Evolutionary conservation across 2,329 filamentous ascomycete species (phyloP).

Genomic region (Penicillium sp.): DNA sequence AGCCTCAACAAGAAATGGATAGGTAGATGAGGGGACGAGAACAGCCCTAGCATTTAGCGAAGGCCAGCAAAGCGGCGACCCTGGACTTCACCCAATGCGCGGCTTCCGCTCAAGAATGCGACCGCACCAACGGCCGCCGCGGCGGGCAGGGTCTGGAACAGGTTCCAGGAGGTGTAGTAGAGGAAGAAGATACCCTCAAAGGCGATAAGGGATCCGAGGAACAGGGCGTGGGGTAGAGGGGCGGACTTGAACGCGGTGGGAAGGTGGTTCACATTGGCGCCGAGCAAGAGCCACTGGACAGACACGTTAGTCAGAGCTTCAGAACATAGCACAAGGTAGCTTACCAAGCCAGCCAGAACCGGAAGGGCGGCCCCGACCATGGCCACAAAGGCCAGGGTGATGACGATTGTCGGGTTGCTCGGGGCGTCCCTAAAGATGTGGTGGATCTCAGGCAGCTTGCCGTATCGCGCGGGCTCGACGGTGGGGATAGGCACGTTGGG

Average conservation of each 20-base stretch:
- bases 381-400: conserved; percentile 74
- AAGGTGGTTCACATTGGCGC: conserved; percentile 78
- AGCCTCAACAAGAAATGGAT: background rate
- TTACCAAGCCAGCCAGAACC: conserved; percentile 66
- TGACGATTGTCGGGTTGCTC: conserved; percentile 73
- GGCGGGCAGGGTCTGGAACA: conserved; percentile 83
- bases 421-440: conserved; percentile 84
- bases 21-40: background rate
- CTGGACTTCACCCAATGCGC: conserved; percentile 91
- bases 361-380: conserved; percentile 73
- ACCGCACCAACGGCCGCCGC: conserved; percentile 66
- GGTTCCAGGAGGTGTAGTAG: conserved; percentile 88
- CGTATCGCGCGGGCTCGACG: conserved; percentile 75
- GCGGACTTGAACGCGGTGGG: conserved; percentile 70
- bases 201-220: conserved; percentile 80
- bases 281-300: conserved; percentile 71
- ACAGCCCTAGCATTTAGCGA: conserved; percentile 42
- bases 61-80: conserved; percentile 74
- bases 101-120: conserved; percentile 81
- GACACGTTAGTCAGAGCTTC: conserved; percentile 7
- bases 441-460: conserved; percentile 78
- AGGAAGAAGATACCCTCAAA: conserved; percentile 93
- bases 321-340: conserved; percentile 26
- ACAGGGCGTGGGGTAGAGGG: conserved; percentile 76
- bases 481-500: conserved; percentile 58